A percentile compares a stretch with the other conserved stretches of the same genome.
Conservation (phyloP, 2,329 filamentous ascomycete species). For the Aspergillus sojae region DNA sequence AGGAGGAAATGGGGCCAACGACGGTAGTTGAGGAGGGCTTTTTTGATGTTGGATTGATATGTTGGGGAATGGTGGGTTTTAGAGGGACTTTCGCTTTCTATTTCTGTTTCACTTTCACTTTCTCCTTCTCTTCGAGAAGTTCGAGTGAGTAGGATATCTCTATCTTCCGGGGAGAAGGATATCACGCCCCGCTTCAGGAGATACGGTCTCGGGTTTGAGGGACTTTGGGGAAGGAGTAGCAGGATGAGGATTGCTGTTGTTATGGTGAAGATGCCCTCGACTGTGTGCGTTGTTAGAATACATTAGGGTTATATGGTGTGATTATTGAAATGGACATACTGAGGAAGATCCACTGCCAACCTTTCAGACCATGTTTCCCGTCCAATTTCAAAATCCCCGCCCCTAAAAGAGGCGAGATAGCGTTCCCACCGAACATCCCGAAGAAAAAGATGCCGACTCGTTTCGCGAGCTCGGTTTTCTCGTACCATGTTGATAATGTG, state of each 20-base stretch:
- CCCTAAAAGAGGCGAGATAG: slow-evolving; percentile 53
- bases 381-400: slow-evolving; percentile 53
- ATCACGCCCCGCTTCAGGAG: background rate
- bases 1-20: slow-evolving; percentile 55
- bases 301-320: no score
- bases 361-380: slow-evolving; percentile 43
- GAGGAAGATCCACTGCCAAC: slow-evolving; percentile 58
- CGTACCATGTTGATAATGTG: slow-evolving; percentile 57
- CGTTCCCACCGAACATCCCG: slow-evolving; percentile 57
- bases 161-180: background rate
- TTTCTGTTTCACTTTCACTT: background rate
- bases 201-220: background rate
- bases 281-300: slow-evolving; percentile 24
- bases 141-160: background rate
- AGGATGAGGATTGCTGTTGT: slow-evolving; percentile 43
- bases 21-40: slow-evolving; percentile 48
- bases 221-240: slow-evolving; percentile 34
- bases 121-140: background rate
- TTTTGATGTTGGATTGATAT: slow-evolving; percentile 41
- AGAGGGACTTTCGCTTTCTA: background rate
- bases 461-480: slow-evolving; percentile 48
- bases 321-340: slow-evolving; percentile 28
- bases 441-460: slow-evolving; percentile 57
- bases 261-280: slow-evolving; percentile 52
- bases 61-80: slow-evolving; percentile 12